phyloP scores from a whole-genome alignment of 805 yeast species.

The Starmerella gropengiesseri region DNA sequence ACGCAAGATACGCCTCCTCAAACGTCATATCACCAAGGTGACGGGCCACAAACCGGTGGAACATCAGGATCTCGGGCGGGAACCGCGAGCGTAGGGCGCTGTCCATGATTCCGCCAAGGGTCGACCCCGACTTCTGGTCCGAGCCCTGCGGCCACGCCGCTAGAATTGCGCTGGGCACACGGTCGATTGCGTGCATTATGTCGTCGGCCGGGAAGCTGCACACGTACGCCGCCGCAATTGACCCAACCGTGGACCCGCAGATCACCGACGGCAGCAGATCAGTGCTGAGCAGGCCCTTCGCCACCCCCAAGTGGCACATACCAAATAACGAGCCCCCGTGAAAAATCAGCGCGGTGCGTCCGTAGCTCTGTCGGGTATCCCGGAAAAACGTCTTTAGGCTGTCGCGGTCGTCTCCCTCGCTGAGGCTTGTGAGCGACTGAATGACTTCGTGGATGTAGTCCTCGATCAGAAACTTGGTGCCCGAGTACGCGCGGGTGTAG shows the following conservation, averaged over 20 bases:
- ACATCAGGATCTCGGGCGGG: slow-evolving; percentile 72
- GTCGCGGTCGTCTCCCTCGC: slow-evolving; percentile 28
- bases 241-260: slow-evolving; percentile 90
- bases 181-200: slow-evolving; percentile 36
- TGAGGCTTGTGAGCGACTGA: slow-evolving; percentile 48
- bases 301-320: slow-evolving; percentile 84
- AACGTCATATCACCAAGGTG: slow-evolving; percentile 77
- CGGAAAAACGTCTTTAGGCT: slow-evolving; percentile 53
- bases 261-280: slow-evolving; percentile 73
- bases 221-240: slow-evolving; percentile 77
- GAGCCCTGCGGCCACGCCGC: slow-evolving; percentile 1
- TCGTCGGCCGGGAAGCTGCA: slow-evolving; percentile 65
- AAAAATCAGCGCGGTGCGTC: slow-evolving; percentile 77
- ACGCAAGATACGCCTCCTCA: slow-evolving; percentile 77
- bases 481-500: slow-evolving; percentile 71
- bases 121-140: slow-evolving; percentile 8
- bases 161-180: slow-evolving; percentile 20
- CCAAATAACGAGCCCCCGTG: slow-evolving; percentile 97
- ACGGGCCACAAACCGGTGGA: slow-evolving; percentile 64
- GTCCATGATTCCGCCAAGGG: slow-evolving; percentile 45
- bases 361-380: slow-evolving; percentile 77
- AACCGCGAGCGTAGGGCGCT: slow-evolving; percentile 70
- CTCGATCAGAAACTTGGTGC: slow-evolving; percentile 82
- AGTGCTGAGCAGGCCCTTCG: slow-evolving; percentile 65
- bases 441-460: slow-evolving; percentile 72